Base-by-base conservation (phyloP, 2,329 filamentous ascomycete species). In the Fonsecaea pedrosoi region DNA sequence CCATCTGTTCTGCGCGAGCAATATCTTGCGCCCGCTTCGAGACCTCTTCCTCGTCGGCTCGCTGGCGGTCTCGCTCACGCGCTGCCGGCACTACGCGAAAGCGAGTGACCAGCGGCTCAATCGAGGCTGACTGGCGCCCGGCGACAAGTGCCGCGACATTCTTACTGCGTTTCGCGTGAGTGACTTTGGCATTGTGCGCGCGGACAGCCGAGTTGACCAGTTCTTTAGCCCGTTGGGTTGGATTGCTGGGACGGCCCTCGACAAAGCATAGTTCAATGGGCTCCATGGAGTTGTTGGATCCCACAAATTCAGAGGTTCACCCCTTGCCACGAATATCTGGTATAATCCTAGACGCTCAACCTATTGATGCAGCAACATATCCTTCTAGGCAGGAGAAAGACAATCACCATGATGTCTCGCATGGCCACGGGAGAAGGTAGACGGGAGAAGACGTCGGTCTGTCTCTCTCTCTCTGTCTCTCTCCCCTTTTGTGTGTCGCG, bases 121-220 rank as follows among this genome's bases (percentile, higher is more conserved):
- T 50, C 45, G 45, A 50, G 45, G 18, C 18, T 25, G 45, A 25
- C 45, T 25, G 45, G 8, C 9, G 45, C 25, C 9, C 45, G 18
- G 12, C 2, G 9, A 25, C 3, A 25, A 25, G 18, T 13, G 45
- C 18, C 45, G 45, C 9, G 18, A 21, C 15, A 25, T 25, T 25
- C 18, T 25, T 50, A 48, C 48, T 54, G 21, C 59, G 59, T 34
- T 62, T 62, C 15, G 59, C 59, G 48, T 62, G 59, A 35, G 40
- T 30, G 37, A 62, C 59, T 54, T 25, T 62, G n/a, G 59, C 59
- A 40, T 62, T 62, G 50, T 62, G 59, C 30, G 59, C 25, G 13
- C 59, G 59, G 13, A 62, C 32, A 10, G 25, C 54, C 30, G 59
- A 15, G 34, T 25, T 21, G 13, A 54, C 30, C 38, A 62, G 34